phyloP scores from a whole-genome alignment of 129 eudicot species.

The Kitagawia praeruptora region DNA sequence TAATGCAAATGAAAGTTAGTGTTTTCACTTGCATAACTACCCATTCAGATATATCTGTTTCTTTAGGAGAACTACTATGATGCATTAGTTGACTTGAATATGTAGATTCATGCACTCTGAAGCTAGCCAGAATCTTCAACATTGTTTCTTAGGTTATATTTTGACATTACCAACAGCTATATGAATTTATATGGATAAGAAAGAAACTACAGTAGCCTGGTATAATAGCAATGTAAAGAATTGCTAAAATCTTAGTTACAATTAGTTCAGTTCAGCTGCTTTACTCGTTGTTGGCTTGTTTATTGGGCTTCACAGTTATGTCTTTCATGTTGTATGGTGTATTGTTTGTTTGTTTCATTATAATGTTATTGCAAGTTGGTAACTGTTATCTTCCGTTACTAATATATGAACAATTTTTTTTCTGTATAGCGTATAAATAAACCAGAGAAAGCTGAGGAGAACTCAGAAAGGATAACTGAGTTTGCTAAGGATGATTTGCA shows the following conservation, averaged over 20 bases:
- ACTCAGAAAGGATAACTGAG: slow-evolving; percentile 26
- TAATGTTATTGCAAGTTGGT: neutral
- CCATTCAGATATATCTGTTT: neutral
- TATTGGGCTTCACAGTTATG: neutral
- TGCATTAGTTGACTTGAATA: neutral
- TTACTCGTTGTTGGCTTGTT: neutral
- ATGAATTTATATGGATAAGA: neutral
- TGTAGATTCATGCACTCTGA: neutral
- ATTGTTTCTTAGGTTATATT: neutral
- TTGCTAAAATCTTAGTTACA: neutral
- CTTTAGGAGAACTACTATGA: neutral
- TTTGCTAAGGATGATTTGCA: slow-evolving; percentile 31
- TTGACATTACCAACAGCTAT: neutral
- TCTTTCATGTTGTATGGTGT: neutral
- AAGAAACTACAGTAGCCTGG: neutral
- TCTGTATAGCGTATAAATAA: slow-evolving; percentile 32
- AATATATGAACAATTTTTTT: neutral
- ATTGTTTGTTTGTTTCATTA: neutral
- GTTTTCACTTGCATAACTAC: neutral
- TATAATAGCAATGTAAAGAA: neutral
- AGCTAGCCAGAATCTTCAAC: neutral
- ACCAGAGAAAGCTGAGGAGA: slow-evolving; percentile 34
- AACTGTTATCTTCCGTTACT: neutral
- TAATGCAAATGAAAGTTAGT: too few relatives aligned
- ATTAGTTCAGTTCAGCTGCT: neutral